These are phyloP conservation scores for Boletus rubroflammeus DNA, from an alignment of 768 basidiomycete genomes.

Conservation along the genomic window DNA sequence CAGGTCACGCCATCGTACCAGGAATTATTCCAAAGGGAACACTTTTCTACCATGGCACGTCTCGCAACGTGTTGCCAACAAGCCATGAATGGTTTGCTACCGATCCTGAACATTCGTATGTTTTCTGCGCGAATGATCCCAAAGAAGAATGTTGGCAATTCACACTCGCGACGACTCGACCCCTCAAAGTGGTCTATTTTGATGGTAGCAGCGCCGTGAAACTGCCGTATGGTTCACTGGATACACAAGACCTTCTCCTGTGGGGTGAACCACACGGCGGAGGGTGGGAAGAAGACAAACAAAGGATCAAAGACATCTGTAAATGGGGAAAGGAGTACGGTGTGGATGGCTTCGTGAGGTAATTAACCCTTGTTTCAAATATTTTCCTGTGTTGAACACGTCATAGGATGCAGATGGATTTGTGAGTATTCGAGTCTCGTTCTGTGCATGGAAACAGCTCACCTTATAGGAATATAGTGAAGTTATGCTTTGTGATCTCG, in stretches of 20 bases:
- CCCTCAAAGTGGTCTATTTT: conserved; percentile 33
- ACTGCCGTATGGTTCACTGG: conserved; percentile 22
- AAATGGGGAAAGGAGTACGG: conserved; percentile 31
- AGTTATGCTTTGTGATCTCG: conserved; percentile 43
- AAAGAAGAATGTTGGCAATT: conserved; percentile 28
- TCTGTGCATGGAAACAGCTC: too few relatives aligned
- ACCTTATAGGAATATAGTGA: conserved; percentile 30
- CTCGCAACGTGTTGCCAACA: conserved; percentile 16
- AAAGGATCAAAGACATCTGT: conserved; percentile 30
- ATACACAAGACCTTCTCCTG: conserved; percentile 34
- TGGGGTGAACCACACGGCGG: conserved; percentile 28
- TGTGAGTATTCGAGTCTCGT: conserved; percentile 33
- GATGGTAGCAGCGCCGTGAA: conserved; percentile 11
- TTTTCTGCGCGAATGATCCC: conserved; percentile 32
- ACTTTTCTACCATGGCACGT: conserved; percentile 31
- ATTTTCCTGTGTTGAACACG: conserved; percentile 9
- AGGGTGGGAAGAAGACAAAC: conserved; percentile 15
- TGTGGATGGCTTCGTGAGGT: conserved; percentile 36
- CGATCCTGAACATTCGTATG: conserved; percentile 34
- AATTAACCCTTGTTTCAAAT: conserved; percentile 19
- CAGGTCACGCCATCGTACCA: conserved; percentile 22
- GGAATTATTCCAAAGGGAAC: conserved; percentile 33
- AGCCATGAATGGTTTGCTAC: conserved; percentile 31
- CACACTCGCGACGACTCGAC: conserved; percentile 26
- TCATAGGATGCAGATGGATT: conserved; percentile 39